Evolutionary conservation across 768 basidiomycete species (phyloP).

Genomic region (Chalciporus sphaerocephalus): DNA sequence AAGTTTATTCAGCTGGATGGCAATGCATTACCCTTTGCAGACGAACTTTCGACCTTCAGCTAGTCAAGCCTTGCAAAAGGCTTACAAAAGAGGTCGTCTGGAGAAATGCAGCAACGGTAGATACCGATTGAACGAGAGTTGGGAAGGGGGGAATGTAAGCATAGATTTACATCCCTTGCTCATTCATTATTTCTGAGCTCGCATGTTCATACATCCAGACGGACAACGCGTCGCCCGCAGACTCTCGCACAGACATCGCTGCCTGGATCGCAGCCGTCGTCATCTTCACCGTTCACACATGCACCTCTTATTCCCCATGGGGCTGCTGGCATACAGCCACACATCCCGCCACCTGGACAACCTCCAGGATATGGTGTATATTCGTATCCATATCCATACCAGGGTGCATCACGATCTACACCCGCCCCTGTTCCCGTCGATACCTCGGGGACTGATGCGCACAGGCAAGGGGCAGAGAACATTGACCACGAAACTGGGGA

Average conservation of each 20-base stretch:
- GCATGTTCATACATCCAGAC: conserved; percentile 56
- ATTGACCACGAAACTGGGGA: conserved; percentile 35
- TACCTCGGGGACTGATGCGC: conserved; percentile 4
- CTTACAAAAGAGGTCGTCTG: conserved; percentile 74
- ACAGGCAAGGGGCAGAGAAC: conserved; percentile 9
- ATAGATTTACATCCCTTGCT: not conserved
- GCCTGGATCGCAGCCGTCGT: conserved; percentile 24
- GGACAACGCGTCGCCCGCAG: conserved; percentile 79
- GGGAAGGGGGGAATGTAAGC: conserved; percentile 81
- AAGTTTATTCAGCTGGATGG: conserved; percentile 81
- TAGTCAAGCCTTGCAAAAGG: conserved; percentile 85
- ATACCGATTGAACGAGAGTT: conserved; percentile 69
- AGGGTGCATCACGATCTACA: conserved; percentile 16
- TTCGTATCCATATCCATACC: conserved; percentile 37
- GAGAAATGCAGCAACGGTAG: conserved; percentile 70
- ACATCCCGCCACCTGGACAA: conserved; percentile 31
- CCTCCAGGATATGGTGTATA: conserved; percentile 35
- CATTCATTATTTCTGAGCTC: conserved; percentile 7
- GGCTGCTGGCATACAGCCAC: conserved; percentile 32
- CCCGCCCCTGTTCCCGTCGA: conserved; percentile 2
- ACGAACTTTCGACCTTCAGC: conserved; percentile 89
- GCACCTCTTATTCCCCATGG: conserved; percentile 39
- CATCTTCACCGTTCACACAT: conserved; percentile 57
- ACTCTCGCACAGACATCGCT: conserved; percentile 33
- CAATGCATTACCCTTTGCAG: conserved; percentile 72